These are phyloP conservation scores for Dictyostelium citrinum DNA, from an alignment of 78 protist species.

Conservation along the genomic window DNA sequence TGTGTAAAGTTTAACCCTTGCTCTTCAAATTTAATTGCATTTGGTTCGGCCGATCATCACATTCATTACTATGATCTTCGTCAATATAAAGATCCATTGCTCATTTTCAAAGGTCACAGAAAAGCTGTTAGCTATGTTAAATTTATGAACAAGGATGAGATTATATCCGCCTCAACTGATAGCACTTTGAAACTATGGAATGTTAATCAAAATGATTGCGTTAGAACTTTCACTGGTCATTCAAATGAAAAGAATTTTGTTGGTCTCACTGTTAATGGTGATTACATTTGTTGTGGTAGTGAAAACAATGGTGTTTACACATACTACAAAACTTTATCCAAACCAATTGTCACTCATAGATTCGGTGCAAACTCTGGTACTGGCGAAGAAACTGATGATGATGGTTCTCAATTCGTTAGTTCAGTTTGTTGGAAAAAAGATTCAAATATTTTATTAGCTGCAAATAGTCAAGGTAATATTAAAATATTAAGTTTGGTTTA, in stretches of 20 bases:
- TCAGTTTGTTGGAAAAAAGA: constrained; percentile 83
- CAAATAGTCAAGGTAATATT: constrained; percentile 81
- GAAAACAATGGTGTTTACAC: constrained; percentile 87
- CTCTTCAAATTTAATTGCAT: constrained; percentile 72
- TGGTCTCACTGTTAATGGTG: constrained; percentile 83
- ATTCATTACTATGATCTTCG: constrained; percentile 87
- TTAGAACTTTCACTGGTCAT: constrained; percentile 82
- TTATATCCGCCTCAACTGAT: constrained; percentile 85
- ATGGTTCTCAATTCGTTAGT: constrained; percentile 83
- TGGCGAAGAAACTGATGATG: constrained; percentile 85
- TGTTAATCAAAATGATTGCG: constrained; percentile 30
- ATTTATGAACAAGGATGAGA: constrained; percentile 76
- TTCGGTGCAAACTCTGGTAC: constrained; percentile 76
- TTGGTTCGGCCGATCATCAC: constrained; percentile 88
- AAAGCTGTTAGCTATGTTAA: constrained; percentile 88
- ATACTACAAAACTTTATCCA: constrained; percentile 79
- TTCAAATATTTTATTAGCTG: constrained; percentile 75
- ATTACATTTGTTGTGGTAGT: constrained; percentile 84
- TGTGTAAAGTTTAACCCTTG: constrained; percentile 81
- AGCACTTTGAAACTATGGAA: constrained; percentile 69
- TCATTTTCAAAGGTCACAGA: constrained; percentile 76
- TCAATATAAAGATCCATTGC: constrained; percentile 43
- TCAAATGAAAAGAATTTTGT: constrained; percentile 88
- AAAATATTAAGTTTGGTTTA: constrained; percentile 56
- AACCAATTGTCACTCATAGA: constrained; percentile 72